These are phyloP conservation scores for Tilletia walkeri DNA, from an alignment of 1,284 basidiomycete genomes.

Conservation along the genomic window DNA sequence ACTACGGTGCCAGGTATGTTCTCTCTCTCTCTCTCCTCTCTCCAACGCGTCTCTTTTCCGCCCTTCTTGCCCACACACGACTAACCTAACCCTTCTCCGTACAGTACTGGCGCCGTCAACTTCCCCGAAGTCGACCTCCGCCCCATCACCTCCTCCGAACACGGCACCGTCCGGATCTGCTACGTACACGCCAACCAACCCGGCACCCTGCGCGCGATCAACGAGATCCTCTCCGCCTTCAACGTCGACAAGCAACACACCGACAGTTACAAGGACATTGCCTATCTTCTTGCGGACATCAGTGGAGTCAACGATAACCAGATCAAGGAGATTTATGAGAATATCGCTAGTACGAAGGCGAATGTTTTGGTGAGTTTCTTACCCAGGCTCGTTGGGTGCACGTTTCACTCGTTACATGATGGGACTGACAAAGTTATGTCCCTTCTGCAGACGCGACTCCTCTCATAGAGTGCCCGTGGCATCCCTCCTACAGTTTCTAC, in stretches of 20 bases:
- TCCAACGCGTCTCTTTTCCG: conserved; percentile 4
- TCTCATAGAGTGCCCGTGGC: neutral
- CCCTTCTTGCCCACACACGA: conserved; percentile 4
- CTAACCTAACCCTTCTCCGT: neutral
- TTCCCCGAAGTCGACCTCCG: conserved; percentile 98
- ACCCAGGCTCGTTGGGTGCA: too few relatives aligned
- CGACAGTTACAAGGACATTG: conserved; percentile 90
- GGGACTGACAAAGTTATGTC: neutral
- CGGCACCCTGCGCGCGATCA: conserved; percentile 91
- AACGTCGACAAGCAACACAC: conserved; percentile 99
- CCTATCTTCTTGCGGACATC: conserved; percentile 95
- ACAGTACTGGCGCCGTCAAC: conserved; percentile 85
- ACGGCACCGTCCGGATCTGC: conserved; percentile 79
- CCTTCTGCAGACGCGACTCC: neutral
- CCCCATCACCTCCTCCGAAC: conserved; percentile 73
- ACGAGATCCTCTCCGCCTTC: conserved; percentile 84
- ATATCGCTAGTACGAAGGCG: conserved; percentile 70
- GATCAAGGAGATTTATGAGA: conserved; percentile 75
- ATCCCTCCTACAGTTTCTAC: too few relatives aligned
- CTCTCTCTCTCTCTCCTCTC: neutral
- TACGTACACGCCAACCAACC: conserved; percentile 97
- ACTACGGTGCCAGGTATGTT: conserved; percentile 66
- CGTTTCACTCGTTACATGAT: neutral
- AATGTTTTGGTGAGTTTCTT: conserved; percentile 43
- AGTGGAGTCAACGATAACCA: conserved; percentile 81